These are phyloP conservation scores for Starmera dryadoides DNA, from an alignment of 805 yeast genomes.

Conservation along the genomic window DNA sequence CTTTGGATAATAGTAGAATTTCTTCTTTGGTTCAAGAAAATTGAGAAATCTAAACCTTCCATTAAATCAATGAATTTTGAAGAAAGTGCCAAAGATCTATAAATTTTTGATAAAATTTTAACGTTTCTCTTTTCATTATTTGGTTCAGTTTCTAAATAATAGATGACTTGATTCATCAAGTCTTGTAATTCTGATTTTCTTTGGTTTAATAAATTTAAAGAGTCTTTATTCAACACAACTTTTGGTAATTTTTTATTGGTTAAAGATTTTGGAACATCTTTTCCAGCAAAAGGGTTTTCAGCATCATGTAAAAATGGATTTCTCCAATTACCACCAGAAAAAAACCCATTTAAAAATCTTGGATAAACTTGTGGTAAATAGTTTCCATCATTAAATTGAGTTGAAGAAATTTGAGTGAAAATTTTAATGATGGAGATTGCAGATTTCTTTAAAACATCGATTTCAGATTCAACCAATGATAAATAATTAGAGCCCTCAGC, in stretches of 20 bases:
- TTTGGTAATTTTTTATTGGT: constrained; percentile 27
- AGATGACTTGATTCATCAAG: constrained; percentile 34
- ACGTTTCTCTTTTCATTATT: constrained; percentile 38
- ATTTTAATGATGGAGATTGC: constrained; percentile 22
- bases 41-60: constrained; percentile 56
- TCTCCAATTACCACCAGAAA: constrained; percentile 76
- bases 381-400: constrained; percentile 20
- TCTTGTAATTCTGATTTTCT: constrained; percentile 30
- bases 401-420: constrained; percentile 20
- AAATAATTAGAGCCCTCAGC: constrained; percentile 22
- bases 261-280: constrained; percentile 16
- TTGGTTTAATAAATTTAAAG: constrained; percentile 29
- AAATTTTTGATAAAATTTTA: constrained; percentile 43
- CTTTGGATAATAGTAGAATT: constrained; percentile 4
- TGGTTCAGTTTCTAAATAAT: constrained; percentile 32
- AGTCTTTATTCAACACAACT: constrained; percentile 42
- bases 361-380: constrained; percentile 61
- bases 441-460: constrained; percentile 26
- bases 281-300: constrained; percentile 19
- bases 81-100: constrained; percentile 43
- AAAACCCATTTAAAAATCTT: constrained; percentile 55
- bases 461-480: constrained; percentile 32
- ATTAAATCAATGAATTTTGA: constrained; percentile 42
- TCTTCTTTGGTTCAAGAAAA: constrained; percentile 28
- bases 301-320: constrained; percentile 52